These are phyloP conservation scores for Apostasia ramifera DNA, from an alignment of 106 monocot genomes.

Conservation along the genomic window DNA sequence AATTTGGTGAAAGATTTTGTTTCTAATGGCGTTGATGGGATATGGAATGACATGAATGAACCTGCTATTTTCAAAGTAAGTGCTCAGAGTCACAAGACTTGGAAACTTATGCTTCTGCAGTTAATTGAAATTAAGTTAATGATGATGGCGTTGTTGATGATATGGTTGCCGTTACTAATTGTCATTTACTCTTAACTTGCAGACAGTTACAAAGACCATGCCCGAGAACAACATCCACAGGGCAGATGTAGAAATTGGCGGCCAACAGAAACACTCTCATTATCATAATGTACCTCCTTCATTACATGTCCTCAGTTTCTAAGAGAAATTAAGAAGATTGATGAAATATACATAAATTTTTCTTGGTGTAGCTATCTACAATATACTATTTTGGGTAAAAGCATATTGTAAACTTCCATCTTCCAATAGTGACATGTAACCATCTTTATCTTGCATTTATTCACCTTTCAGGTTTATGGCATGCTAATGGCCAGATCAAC, in stretches of 20 bases:
- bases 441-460: slow-evolving; percentile 3
- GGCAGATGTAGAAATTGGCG: slow-evolving; percentile 81
- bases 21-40: slow-evolving; percentile 93
- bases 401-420: slow-evolving; percentile 1
- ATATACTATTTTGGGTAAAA: background rate
- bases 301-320: background rate
- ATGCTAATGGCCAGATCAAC: slow-evolving; percentile 98
- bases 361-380: background rate
- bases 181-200: slow-evolving; percentile 13
- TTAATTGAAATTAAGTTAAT: too few relatives aligned
- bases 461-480: slow-evolving; percentile 76
- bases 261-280: slow-evolving; percentile 70
- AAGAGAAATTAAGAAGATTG: too few relatives aligned
- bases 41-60: slow-evolving; percentile 99
- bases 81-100: background rate
- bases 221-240: slow-evolving; percentile 87
- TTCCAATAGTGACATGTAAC: background rate
- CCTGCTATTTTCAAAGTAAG: slow-evolving; percentile 91
- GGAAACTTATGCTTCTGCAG: too few relatives aligned
- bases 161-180: background rate
- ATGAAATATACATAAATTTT: too few relatives aligned
- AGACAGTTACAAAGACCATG: slow-evolving; percentile 97
- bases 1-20: slow-evolving; percentile 78
- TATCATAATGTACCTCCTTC: slow-evolving; percentile 82
- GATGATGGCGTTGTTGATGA: too few relatives aligned